Evolutionary conservation across 495 filamentous ascomycete species (phyloP).

Genomic region (Tuber microsphaerosporum): DNA sequence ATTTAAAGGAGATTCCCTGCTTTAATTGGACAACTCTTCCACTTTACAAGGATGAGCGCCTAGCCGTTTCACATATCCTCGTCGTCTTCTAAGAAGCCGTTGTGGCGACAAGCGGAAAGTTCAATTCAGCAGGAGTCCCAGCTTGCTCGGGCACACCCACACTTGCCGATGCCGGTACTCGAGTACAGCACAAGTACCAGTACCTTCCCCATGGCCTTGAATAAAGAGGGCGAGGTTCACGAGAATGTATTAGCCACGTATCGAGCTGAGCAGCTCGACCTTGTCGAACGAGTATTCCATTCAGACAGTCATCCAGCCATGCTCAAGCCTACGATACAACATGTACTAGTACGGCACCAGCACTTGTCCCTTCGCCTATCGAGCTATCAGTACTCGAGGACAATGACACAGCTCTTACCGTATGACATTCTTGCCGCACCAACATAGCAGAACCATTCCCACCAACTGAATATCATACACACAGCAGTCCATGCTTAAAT

Average conservation of each 20-base stretch:
- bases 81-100: neutral
- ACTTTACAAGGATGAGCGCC: neutral
- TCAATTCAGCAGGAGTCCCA: neutral
- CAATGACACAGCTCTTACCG: neutral
- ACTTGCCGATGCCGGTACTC: no score
- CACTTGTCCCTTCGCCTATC: neutral
- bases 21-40: constrained; percentile 22
- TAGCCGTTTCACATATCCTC: neutral
- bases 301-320: neutral
- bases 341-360: neutral
- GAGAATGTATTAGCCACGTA: neutral
- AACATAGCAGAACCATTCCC: neutral
- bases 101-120: constrained; percentile 1
- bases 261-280: neutral
- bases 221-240: neutral
- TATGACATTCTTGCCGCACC: neutral
- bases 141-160: neutral
- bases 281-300: neutral
- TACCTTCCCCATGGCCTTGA: neutral
- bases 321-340: neutral
- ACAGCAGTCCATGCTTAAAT: neutral
- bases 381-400: neutral
- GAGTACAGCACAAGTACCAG: no score
- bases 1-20: constrained; percentile 15
- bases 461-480: neutral